Base-by-base conservation (phyloP, 345 rosid genomes). In the Mangifera indica region DNA sequence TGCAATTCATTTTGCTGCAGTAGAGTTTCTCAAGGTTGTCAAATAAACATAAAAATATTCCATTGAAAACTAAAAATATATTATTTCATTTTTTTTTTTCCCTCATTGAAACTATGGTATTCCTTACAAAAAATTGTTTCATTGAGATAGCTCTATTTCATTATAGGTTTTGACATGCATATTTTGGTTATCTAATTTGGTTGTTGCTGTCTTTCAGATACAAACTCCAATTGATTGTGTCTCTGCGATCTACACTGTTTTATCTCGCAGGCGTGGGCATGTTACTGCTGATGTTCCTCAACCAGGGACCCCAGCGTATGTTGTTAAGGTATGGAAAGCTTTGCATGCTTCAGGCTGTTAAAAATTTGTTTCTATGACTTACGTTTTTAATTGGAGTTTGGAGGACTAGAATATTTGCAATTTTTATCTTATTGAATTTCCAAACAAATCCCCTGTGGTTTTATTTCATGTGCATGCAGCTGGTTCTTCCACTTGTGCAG, bases 281-380 rank as follows among this genome's bases (percentile, higher is more conserved):
- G 96, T 92, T 59, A 95, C 99, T n/a, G 91, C 98, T 42, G 97
- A 95, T 80, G 92, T 95, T 74, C 99, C 99, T 74, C 99, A 92
- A 79, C 98, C 99, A 0, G 97, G 99, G 70, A 95, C 98, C 13
- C 99, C 99, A 0, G 89, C 91, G 58, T 95, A 95, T 77, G 91
- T 89, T 62, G 99, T 95, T 57, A 95, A 95, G 98, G 97, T 91
- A 45, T 69, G 75, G 46, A 55, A 22, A 64, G 8, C 46, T 72
- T 73, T 56, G 10, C 70, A 10, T 68, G 10, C 17, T 49, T 10
- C 60, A 34, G 56, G 24, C 24, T 34, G 29, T 26, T 46, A 77
- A 52, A 34, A 10, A 42, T 61, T 42, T 37, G 25, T 65, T 74
- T 71, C 21, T 29, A 45, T 60, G 32, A 29, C 1, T 1, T 29